Evolutionary conservation across 148 eudicot species (phyloP).

Genomic region (Heliamphora exappendiculata): DNA sequence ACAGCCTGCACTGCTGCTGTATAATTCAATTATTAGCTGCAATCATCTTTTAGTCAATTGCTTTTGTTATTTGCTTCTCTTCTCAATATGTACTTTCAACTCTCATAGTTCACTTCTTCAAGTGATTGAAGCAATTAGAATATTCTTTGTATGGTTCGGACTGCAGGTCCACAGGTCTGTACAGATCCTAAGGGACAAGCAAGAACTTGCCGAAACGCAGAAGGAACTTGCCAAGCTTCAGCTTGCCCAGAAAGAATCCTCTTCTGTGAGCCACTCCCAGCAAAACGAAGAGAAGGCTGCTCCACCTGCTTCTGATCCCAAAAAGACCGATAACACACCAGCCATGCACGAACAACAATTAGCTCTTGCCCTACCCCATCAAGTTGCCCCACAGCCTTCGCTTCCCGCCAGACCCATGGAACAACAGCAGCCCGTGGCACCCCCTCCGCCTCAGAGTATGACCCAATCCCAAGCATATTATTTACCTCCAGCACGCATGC

Average conservation of each 20-base stretch:
- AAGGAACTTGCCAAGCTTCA: conserved; percentile 94
- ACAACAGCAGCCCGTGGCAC: conserved; percentile 37
- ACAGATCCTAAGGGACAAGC: conserved; percentile 93
- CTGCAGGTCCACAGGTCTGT: conserved; percentile 89
- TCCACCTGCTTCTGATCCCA: conserved; percentile 39
- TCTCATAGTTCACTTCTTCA: background rate
- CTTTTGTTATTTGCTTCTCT: background rate
- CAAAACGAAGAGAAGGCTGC: conserved; percentile 51
- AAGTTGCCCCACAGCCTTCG: conserved; percentile 45
- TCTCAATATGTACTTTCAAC: background rate
- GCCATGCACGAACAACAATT: conserved; percentile 62
- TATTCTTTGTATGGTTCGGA: background rate
- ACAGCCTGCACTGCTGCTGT: background rate
- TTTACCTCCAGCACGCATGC: conserved; percentile 40
- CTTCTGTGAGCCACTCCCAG: conserved; percentile 33
- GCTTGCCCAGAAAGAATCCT: conserved; percentile 75
- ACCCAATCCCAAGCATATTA: conserved; percentile 52
- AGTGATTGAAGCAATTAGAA: conserved; percentile 5
- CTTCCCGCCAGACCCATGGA: conserved; percentile 32
- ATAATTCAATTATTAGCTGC: background rate
- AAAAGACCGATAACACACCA: conserved; percentile 46
- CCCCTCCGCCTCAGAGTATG: conserved; percentile 36
- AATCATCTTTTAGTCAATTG: background rate
- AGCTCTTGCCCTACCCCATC: conserved; percentile 71
- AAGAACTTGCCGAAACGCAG: conserved; percentile 91